Conservation (phyloP, 345 rosid genomes). For the Crucihimalaya himalaica region DNA sequence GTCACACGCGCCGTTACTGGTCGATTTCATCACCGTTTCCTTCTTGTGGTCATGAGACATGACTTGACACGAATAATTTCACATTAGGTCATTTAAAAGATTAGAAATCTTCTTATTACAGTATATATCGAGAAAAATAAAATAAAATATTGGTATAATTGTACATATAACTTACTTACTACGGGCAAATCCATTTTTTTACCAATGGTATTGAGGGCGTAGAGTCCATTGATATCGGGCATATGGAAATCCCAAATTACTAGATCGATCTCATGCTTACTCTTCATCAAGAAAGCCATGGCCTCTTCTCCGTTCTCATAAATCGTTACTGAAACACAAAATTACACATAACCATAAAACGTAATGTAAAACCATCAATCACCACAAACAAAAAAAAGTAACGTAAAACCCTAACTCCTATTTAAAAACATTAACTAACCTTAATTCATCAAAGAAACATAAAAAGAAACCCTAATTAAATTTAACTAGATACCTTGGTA, state of each 20-base stretch:
- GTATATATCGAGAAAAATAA: background rate
- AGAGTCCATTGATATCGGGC: conserved; percentile 14
- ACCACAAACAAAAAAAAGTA: background rate
- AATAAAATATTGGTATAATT: background rate
- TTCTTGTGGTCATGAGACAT: conserved; percentile 21
- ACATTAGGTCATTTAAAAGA: background rate
- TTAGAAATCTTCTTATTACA: no score
- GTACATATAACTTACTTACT: conserved; percentile 27
- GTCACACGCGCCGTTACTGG: conserved; percentile 21
- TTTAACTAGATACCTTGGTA: no score
- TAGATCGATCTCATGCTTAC: conserved; percentile 28
- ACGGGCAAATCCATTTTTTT: conserved; percentile 31
- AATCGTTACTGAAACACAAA: conserved; percentile 19
- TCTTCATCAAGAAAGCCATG: conserved; percentile 9
- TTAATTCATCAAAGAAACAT: background rate
- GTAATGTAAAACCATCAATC: background rate
- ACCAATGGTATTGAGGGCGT: conserved; percentile 26
- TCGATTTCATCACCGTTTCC: conserved; percentile 25
- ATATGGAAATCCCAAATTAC: conserved; percentile 38
- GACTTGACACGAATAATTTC: conserved; percentile 17
- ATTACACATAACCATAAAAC: background rate
- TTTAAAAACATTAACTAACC: no score
- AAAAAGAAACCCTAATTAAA: background rate
- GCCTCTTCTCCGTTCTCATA: conserved; percentile 25
- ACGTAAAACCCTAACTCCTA: background rate